A percentile compares a stretch with the other conserved stretches of the same genome.
These are phyloP conservation scores for Thalassiosira profunda DNA, from an alignment of 108 stramenopile species.

Conservation along the genomic window DNA sequence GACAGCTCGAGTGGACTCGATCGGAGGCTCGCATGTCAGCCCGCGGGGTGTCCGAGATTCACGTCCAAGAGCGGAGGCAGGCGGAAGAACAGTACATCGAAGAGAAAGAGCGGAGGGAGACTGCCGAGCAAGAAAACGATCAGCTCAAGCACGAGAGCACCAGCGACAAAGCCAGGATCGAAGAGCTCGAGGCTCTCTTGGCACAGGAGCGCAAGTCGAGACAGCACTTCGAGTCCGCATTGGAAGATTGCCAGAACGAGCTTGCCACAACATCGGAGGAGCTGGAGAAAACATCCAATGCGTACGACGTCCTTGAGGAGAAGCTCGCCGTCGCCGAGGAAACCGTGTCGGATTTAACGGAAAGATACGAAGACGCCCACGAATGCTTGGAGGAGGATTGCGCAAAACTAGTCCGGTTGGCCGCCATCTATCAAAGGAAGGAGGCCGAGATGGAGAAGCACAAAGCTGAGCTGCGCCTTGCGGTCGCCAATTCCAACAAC, in stretches of 20 bases:
- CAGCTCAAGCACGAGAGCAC: conserved; percentile 16
- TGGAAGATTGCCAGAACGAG: conserved; percentile 22
- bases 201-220: conserved; percentile 16
- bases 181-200: conserved; percentile 32
- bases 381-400: conserved; percentile 35
- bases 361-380: conserved; percentile 17
- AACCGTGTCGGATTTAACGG: conserved; percentile 8
- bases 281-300: conserved; percentile 9
- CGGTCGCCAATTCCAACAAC: conserved; percentile 17
- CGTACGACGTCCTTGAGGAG: conserved; percentile 8
- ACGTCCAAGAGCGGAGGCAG: conserved; percentile 27
- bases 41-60: conserved; percentile 17
- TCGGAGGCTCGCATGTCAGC: conserved; percentile 24
- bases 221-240: not conserved
- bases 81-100: conserved; percentile 23
- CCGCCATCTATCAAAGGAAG: conserved; percentile 36
- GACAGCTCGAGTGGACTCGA: conserved; percentile 22
- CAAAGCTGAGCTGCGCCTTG: conserved; percentile 34
- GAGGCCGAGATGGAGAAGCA: conserved; percentile 31
- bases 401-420: conserved; percentile 35
- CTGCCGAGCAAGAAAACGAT: conserved; percentile 19
- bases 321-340: conserved; percentile 26
- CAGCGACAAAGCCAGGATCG: conserved; percentile 14
- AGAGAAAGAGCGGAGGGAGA: conserved; percentile 21
- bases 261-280: conserved; percentile 22